Conservation (phyloP, 164 flowering plant genomes). For the Santalum album region DNA sequence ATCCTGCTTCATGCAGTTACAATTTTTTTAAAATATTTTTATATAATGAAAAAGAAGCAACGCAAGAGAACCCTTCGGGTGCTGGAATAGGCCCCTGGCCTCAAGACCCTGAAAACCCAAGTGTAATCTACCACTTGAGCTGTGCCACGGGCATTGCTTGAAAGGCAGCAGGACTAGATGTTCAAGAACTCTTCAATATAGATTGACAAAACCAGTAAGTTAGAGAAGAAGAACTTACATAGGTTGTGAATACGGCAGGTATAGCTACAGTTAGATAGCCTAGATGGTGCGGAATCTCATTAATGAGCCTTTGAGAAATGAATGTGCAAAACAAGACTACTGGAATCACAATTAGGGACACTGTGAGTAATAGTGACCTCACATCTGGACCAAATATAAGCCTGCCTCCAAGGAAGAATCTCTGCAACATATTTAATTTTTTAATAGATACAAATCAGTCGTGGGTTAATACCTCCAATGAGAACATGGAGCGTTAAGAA, state of each 20-base stretch:
- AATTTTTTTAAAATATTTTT: no score
- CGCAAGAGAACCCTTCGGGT: no score
- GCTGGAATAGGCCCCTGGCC: no score
- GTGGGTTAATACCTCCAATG: no score
- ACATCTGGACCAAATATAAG: constrained; percentile 73
- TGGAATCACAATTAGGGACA: constrained; percentile 44
- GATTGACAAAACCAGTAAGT: not conserved
- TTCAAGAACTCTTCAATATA: not conserved
- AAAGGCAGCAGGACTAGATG: no score
- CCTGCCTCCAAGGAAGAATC: constrained; percentile 58
- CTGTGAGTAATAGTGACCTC: constrained; percentile 45
- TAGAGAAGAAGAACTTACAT: constrained; percentile 34
- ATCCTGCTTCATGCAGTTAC: no score
- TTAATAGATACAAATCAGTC: no score
- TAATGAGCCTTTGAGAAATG: constrained; percentile 34
- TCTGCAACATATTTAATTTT: constrained; percentile 47
- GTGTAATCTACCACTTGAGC: no score
- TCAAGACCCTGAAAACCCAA: no score
- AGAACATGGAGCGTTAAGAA: no score
- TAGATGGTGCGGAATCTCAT: constrained; percentile 25
- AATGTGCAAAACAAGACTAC: constrained; percentile 40
- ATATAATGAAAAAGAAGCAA: no score
- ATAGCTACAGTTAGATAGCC: constrained; percentile 33
- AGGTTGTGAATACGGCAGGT: constrained; percentile 29
- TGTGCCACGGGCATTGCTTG: no score